These are phyloP conservation scores for Zoysia pacifica DNA, from an alignment of 176 grass and related monocot species.

Conservation along the genomic window DNA sequence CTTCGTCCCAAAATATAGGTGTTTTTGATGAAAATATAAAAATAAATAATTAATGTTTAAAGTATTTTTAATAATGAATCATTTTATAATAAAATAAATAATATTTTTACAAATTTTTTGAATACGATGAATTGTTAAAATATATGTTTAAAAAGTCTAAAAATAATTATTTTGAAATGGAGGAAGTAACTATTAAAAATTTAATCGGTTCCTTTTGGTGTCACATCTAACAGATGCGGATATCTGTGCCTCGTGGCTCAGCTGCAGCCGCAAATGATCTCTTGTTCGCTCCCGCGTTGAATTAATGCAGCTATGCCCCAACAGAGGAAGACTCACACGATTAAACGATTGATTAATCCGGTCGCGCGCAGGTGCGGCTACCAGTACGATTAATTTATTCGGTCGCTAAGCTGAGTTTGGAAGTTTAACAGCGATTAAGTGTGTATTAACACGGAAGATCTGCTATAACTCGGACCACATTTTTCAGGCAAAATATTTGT, in stretches of 20 bases:
- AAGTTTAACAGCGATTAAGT: constrained; percentile 9
- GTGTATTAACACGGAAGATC: background rate
- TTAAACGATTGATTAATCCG: background rate
- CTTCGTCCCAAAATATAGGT: no score
- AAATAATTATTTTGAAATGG: no score
- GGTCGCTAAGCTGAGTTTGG: background rate
- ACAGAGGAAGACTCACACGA: background rate
- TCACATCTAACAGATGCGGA: background rate
- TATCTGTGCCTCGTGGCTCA: constrained; percentile 11
- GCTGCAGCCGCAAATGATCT: background rate
- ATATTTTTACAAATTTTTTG: no score
- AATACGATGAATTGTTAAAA: no score
- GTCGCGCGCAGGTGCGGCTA: background rate
- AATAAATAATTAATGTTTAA: no score
- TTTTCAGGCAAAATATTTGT: constrained; percentile 15
- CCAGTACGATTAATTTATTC: background rate
- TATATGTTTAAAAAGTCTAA: no score
- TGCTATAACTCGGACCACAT: constrained; percentile 6
- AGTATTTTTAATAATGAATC: no score
- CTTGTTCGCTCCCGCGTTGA: constrained; percentile 22
- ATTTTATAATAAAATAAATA: no score
- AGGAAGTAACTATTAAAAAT: background rate
- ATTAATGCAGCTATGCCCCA: background rate
- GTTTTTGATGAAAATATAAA: no score
- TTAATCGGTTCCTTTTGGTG: background rate